These are phyloP conservation scores for Curvularia verruculosa DNA, from an alignment of 2,329 filamentous ascomycete genomes.

Conservation along the genomic window DNA sequence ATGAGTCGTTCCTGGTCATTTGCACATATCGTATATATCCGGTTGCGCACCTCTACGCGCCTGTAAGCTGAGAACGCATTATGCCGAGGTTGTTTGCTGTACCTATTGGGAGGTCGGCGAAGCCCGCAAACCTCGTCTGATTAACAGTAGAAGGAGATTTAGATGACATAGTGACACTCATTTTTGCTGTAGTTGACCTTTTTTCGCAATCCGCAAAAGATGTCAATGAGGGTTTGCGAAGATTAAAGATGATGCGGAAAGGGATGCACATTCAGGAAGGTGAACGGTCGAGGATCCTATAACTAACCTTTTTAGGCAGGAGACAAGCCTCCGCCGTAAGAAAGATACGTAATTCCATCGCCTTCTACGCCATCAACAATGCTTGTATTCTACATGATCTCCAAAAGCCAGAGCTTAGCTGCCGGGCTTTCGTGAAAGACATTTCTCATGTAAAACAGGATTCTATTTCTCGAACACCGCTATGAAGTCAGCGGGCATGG, in stretches of 20 bases:
- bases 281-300: conserved; percentile 2
- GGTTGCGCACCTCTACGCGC: conserved; percentile 16
- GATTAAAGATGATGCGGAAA: conserved; percentile 1
- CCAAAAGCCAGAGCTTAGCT: neutral
- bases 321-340: conserved; percentile 7
- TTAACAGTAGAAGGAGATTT: conserved; percentile 10
- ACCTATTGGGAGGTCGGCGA: conserved; percentile 16
- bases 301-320: conserved; percentile 14
- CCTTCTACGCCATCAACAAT: conserved; percentile 1
- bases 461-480: neutral
- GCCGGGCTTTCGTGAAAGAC: too few species aligned
- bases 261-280: conserved; percentile 13
- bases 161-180: conserved; percentile 12
- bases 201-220: conserved; percentile 10
- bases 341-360: conserved; percentile 15
- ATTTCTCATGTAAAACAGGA: neutral
- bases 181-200: neutral
- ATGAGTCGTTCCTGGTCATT: conserved; percentile 11
- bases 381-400: neutral
- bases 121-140: conserved; percentile 9
- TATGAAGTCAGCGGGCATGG: neutral
- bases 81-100: conserved; percentile 12
- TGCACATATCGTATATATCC: conserved; percentile 14
- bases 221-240: conserved; percentile 7
- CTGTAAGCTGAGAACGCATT: conserved; percentile 11